These are phyloP conservation scores for Arabidopsis hybrid DNA, from an alignment of 441 rosid species.

Conservation along the genomic window DNA sequence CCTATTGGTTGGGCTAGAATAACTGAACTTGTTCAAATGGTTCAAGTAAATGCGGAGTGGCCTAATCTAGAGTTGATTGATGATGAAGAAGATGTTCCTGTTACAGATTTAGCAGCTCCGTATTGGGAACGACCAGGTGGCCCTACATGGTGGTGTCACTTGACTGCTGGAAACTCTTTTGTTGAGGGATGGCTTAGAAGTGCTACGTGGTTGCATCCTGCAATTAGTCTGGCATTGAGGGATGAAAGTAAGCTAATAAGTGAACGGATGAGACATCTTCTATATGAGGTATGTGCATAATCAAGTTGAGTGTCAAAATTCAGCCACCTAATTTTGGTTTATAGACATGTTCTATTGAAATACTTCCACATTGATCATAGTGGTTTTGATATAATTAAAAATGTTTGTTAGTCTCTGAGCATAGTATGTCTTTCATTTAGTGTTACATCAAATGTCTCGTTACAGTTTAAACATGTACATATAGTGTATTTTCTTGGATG, in stretches of 20 bases:
- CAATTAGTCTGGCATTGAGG: slow-evolving; percentile 88
- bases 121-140: slow-evolving; percentile 96
- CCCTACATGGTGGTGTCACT: slow-evolving; percentile 96
- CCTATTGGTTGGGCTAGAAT: slow-evolving; percentile 96
- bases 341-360: background rate
- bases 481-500: slow-evolving; percentile 10
- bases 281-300: slow-evolving; percentile 69
- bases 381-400: background rate
- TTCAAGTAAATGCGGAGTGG: slow-evolving; percentile 80
- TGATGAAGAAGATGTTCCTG: slow-evolving; percentile 69
- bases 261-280: slow-evolving; percentile 92
- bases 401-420: slow-evolving; percentile 13
- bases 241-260: slow-evolving; percentile 87
- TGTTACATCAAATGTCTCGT: background rate
- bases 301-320: slow-evolving; percentile 2
- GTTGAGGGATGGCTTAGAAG: slow-evolving; percentile 71
- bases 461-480: background rate
- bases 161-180: slow-evolving; percentile 65
- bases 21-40: slow-evolving; percentile 69
- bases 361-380: background rate
- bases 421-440: background rate
- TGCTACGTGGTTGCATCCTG: slow-evolving; percentile 98
- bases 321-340: background rate
- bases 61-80: slow-evolving; percentile 58
- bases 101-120: slow-evolving; percentile 94